These are phyloP conservation scores for Aspergillus glaucus DNA, from an alignment of 2,329 filamentous ascomycete species.

Conservation along the genomic window DNA sequence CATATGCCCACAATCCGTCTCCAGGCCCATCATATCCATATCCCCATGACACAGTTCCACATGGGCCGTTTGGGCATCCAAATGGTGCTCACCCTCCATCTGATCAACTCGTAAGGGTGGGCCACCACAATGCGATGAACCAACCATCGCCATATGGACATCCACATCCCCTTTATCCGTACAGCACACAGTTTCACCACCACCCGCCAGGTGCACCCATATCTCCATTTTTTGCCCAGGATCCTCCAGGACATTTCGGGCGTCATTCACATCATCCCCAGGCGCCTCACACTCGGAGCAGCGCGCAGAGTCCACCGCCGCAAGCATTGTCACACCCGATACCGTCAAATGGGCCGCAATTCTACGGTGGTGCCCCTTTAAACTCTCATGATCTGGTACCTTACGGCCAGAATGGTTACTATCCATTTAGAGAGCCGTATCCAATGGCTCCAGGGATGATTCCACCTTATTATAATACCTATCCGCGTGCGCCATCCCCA, in stretches of 20 bases:
- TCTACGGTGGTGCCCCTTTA: slow-evolving; percentile 26
- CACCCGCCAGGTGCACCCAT: slow-evolving; percentile 19
- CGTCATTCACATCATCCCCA: slow-evolving; percentile 19
- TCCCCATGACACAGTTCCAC: slow-evolving; percentile 20
- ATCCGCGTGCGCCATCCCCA: slow-evolving; percentile 30
- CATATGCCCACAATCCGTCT: slow-evolving; percentile 36
- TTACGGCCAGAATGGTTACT: slow-evolving; percentile 29
- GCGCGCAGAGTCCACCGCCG: slow-evolving; percentile 26
- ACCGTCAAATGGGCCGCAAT: slow-evolving; percentile 21
- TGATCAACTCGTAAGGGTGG: slow-evolving; percentile 29
- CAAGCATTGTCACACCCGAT: slow-evolving; percentile 23
- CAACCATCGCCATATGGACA: slow-evolving; percentile 21
- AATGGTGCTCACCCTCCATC: slow-evolving; percentile 21
- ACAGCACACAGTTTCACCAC: slow-evolving; percentile 22
- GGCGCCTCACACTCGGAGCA: slow-evolving; percentile 18
- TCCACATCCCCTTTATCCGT: slow-evolving; percentile 22
- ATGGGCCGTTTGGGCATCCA: slow-evolving; percentile 21
- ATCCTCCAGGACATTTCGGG: slow-evolving; percentile 17
- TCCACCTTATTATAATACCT: slow-evolving; percentile 30
- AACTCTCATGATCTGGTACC: slow-evolving; percentile 33
- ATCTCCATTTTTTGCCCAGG: slow-evolving; percentile 23
- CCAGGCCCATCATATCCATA: slow-evolving; percentile 36
- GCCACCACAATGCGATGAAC: slow-evolving; percentile 18
- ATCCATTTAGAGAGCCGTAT: slow-evolving; percentile 30
- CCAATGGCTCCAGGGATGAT: slow-evolving; percentile 30